Evolutionary conservation across 768 basidiomycete genomes (phyloP).

Genomic region (Pulveroboletus sp.): DNA sequence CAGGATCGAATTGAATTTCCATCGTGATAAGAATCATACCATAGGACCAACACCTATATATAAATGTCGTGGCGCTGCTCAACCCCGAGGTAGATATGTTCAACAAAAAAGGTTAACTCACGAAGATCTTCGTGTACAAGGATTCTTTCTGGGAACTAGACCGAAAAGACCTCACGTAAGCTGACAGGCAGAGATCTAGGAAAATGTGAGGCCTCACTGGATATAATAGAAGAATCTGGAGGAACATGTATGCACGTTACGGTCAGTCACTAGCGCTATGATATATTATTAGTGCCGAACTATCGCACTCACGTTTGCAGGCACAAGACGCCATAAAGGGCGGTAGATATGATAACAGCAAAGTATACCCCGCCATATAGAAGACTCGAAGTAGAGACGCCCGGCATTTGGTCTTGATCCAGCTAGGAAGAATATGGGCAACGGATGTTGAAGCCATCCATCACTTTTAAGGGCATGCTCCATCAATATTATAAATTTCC

Average conservation of each 20-base stretch:
- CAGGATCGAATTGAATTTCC: too few relatives aligned
- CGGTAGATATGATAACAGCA: background rate
- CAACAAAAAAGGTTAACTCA: background rate
- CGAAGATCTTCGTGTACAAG: conserved; percentile 1
- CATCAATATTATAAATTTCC: too few relatives aligned
- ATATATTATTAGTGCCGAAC: background rate
- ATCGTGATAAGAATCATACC: background rate
- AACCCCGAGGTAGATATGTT: background rate
- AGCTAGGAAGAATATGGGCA: too few relatives aligned
- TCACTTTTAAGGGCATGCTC: too few relatives aligned
- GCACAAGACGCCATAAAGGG: background rate
- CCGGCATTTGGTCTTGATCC: too few relatives aligned
- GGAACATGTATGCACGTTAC: background rate
- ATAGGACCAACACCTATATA: conserved; percentile 8
- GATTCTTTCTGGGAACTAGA: conserved; percentile 4
- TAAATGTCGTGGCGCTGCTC: too few relatives aligned
- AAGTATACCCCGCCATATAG: background rate
- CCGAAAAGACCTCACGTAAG: background rate
- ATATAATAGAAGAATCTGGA: background rate
- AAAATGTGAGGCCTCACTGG: background rate
- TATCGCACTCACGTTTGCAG: background rate
- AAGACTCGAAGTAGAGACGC: too few relatives aligned
- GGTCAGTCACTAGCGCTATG: too few relatives aligned
- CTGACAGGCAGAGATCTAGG: too few relatives aligned
- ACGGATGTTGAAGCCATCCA: too few relatives aligned